phyloP scores from a whole-genome alignment of 164 flowering plant genomes.

The Vitis rupestris region DNA sequence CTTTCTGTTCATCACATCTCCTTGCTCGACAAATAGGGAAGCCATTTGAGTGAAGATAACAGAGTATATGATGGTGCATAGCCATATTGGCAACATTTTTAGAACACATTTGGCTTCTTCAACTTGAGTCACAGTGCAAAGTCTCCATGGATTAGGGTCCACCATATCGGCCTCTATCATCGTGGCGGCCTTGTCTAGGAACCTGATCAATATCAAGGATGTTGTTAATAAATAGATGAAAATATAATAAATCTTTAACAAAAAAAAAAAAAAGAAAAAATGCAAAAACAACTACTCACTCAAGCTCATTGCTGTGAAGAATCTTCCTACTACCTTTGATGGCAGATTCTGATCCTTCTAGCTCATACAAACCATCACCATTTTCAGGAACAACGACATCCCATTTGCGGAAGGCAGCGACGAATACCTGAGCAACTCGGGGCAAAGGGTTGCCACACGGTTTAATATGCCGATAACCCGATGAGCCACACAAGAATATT shows the following conservation, averaged over 20 bases:
- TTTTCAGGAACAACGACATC: constrained; percentile 23
- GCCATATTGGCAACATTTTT: constrained; percentile 78
- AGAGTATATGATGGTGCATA: constrained; percentile 89
- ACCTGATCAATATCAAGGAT: too few relatives aligned
- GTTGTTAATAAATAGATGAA: too few relatives aligned
- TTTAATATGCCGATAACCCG: constrained; percentile 49
- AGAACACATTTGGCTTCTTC: constrained; percentile 88
- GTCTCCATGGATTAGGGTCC: constrained; percentile 58
- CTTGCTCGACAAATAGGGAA: constrained; percentile 92
- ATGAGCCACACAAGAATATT: constrained; percentile 41
- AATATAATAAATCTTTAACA: too few relatives aligned
- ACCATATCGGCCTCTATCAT: constrained; percentile 38
- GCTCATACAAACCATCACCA: constrained; percentile 51
- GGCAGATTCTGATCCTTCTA: constrained; percentile 66
- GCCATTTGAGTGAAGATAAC: constrained; percentile 97
- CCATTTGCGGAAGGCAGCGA: constrained; percentile 60
- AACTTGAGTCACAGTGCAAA: constrained; percentile 89
- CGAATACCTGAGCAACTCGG: constrained; percentile 75
- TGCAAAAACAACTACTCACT: too few relatives aligned
- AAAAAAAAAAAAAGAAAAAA: too few relatives aligned
- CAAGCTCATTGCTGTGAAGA: constrained; percentile 54
- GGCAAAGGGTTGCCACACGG: constrained; percentile 81
- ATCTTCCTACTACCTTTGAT: constrained; percentile 82
- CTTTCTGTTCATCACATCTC: constrained; percentile 63
- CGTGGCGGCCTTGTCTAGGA: constrained; percentile 90